A percentile compares a stretch with the other conserved stretches of the same genome.
These are phyloP conservation scores for Aristolochia californica DNA, from an alignment of 164 flowering plant species.

Conservation along the genomic window DNA sequence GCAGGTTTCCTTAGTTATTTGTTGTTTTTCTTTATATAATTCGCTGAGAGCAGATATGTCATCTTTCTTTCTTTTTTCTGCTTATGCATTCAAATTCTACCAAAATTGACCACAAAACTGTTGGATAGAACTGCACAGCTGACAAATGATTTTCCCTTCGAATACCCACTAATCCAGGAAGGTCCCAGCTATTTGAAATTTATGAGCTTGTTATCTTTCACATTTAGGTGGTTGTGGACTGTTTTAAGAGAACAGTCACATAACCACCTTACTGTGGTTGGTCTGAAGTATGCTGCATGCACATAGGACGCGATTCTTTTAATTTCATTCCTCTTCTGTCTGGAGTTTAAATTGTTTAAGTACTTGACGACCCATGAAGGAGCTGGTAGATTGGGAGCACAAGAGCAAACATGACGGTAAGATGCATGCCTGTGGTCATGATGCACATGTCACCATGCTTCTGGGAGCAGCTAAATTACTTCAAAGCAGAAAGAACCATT, in stretches of 20 bases:
- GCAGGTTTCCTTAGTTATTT: conserved; percentile 24
- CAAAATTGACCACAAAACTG: too few species aligned
- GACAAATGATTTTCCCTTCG: too few species aligned
- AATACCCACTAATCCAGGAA: too few species aligned
- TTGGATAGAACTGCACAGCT: too few species aligned
- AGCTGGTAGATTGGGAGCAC: conserved; percentile 46
- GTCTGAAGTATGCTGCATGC: neutral
- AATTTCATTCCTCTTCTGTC: neutral
- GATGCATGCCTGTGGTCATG: conserved; percentile 35
- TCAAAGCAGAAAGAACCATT: conserved; percentile 24
- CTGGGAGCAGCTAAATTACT: conserved; percentile 59
- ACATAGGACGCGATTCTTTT: neutral
- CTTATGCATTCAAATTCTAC: neutral
- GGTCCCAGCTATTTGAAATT: too few species aligned
- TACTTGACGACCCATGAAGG: conserved; percentile 21
- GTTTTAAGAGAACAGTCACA: too few species aligned
- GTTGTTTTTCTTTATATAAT: neutral
- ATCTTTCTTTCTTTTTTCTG: neutral
- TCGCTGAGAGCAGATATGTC: neutral
- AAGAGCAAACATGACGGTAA: conserved; percentile 23
- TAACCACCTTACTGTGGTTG: neutral
- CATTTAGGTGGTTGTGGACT: neutral
- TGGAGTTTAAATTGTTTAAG: neutral
- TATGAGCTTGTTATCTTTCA: too few species aligned
- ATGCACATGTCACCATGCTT: conserved; percentile 29